Evolutionary conservation across 1,139 yeast genomes (phyloP).

Genomic region (Geotrichum candidum): DNA sequence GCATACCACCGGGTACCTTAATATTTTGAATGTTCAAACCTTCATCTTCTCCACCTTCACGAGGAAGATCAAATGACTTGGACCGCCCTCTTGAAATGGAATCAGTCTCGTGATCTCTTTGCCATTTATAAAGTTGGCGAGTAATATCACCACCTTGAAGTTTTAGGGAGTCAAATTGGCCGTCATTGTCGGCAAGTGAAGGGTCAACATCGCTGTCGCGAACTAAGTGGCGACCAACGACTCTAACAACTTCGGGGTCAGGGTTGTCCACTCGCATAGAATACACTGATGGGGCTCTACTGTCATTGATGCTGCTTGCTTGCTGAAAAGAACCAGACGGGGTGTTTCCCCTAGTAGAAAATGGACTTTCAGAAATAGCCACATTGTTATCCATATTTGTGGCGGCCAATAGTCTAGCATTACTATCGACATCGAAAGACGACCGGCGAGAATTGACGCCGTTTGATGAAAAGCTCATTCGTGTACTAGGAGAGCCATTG

Average conservation of each 20-base stretch:
- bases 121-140: conserved; percentile 73
- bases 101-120: conserved; percentile 43
- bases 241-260: conserved; percentile 48
- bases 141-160: conserved; percentile 85
- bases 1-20: conserved; percentile 87
- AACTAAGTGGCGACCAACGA: conserved; percentile 54
- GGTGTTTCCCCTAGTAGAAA: conserved; percentile 8
- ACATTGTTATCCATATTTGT: neutral
- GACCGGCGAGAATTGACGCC: conserved; percentile 13
- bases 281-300: conserved; percentile 15
- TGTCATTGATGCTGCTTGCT: neutral
- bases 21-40: conserved; percentile 57
- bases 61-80: conserved; percentile 38
- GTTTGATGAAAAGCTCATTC: conserved; percentile 5
- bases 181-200: conserved; percentile 23
- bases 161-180: conserved; percentile 50
- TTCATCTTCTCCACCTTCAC: conserved; percentile 27
- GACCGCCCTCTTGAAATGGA: conserved; percentile 32
- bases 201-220: conserved; percentile 22
- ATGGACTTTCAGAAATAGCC: conserved; percentile 5
- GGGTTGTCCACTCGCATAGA: conserved; percentile 39
- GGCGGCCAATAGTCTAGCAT: conserved; percentile 2
- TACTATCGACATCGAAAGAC: conserved; percentile 13
- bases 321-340: conserved; percentile 9
- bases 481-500: conserved; percentile 11